phyloP scores from a whole-genome alignment of 306 rosid species.

The Inga leiocalycina region DNA sequence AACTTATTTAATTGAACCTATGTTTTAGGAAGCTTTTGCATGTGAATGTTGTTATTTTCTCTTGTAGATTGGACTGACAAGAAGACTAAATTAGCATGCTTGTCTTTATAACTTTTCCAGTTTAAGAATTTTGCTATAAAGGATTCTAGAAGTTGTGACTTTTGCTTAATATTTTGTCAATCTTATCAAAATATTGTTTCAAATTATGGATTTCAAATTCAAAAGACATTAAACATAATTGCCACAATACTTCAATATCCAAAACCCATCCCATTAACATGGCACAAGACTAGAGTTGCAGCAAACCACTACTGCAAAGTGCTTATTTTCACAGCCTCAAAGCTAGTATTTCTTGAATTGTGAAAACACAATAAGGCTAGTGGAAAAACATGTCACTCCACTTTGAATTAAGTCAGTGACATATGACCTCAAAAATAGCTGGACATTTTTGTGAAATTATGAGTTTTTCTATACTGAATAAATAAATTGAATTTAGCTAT shows the following conservation, averaged over 20 bases:
- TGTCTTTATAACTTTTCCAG: too few species aligned
- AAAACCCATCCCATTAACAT: slow-evolving; percentile 64
- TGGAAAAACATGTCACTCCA: background rate
- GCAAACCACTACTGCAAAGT: slow-evolving; percentile 46
- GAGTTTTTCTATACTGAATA: background rate
- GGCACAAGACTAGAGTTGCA: slow-evolving; percentile 45
- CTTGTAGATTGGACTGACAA: too few species aligned
- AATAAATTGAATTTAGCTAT: background rate
- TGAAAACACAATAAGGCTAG: background rate
- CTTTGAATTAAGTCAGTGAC: background rate
- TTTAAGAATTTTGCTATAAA: too few species aligned
- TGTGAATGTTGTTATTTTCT: too few species aligned
- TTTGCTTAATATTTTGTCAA: too few species aligned
- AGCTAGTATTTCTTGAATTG: slow-evolving; percentile 33
- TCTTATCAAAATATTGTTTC: background rate
- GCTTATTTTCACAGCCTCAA: slow-evolving; percentile 68
- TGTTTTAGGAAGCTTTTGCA: too few species aligned
- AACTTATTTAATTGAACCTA: too few species aligned
- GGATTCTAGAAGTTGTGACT: too few species aligned
- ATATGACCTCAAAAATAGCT: background rate
- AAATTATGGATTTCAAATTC: slow-evolving; percentile 55
- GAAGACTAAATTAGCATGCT: too few species aligned
- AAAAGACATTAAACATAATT: slow-evolving; percentile 91
- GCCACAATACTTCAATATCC: slow-evolving; percentile 81
- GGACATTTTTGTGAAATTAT: background rate